Evolutionary conservation across 2,329 filamentous ascomycete genomes (phyloP).

Genomic region (Fusarium drepaniforme): DNA sequence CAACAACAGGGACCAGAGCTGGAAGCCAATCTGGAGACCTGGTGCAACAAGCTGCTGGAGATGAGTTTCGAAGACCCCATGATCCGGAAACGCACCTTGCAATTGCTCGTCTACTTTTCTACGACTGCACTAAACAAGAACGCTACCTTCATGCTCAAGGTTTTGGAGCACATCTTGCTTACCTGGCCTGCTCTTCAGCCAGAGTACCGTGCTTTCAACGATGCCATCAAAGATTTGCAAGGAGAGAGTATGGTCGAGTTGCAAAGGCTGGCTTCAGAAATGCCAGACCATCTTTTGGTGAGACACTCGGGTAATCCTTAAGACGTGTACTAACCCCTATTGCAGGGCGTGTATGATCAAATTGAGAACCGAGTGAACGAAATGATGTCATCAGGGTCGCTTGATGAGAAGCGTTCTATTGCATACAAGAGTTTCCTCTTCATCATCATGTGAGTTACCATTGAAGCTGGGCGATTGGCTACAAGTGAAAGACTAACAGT

Average conservation of each 20-base stretch:
- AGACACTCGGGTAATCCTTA: conserved; percentile 40
- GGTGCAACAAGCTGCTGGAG: conserved; percentile 78
- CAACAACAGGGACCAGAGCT: conserved; percentile 67
- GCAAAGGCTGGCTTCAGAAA: conserved; percentile 88
- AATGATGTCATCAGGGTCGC: conserved; percentile 76
- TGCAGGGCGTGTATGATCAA: conserved; percentile 84
- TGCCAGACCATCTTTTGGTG: conserved; percentile 89
- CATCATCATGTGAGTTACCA: conserved; percentile 78
- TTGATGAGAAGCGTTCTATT: conserved; percentile 86
- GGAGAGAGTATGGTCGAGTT: conserved; percentile 87
- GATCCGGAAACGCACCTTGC: conserved; percentile 84
- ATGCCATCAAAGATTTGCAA: conserved; percentile 91
- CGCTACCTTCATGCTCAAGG: conserved; percentile 85
- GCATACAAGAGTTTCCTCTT: conserved; percentile 93
- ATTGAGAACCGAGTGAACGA: conserved; percentile 87
- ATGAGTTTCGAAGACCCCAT: conserved; percentile 86
- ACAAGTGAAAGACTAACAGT: conserved; percentile 20
- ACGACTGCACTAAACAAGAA: conserved; percentile 84
- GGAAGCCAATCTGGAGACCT: conserved; percentile 74
- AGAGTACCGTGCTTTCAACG: conserved; percentile 80
- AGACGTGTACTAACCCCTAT: conserved; percentile 10
- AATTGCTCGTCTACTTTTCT: conserved; percentile 86
- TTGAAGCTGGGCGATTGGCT: neutral
- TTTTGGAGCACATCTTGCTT: conserved; percentile 90
- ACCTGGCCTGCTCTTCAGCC: conserved; percentile 82